Evolutionary conservation across 2,329 filamentous ascomycete genomes (phyloP).

Genomic region (Claviceps lovelessii): DNA sequence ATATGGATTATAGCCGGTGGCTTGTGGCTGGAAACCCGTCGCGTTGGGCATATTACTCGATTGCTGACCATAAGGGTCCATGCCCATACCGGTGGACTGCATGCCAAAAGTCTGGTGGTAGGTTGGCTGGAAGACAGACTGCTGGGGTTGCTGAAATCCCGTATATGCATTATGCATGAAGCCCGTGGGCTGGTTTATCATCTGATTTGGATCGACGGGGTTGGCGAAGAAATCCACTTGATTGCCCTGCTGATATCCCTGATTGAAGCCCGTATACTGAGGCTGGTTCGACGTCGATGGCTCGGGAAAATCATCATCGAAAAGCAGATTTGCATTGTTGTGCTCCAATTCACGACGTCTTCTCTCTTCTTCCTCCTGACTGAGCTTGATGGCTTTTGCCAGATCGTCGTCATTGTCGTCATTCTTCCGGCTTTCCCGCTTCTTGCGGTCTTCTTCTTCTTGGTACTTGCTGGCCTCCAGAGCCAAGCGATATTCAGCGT

Average conservation of each 20-base stretch:
- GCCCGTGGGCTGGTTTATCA: constrained; percentile 70
- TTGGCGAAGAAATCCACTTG: constrained; percentile 97
- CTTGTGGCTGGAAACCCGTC: constrained; percentile 35
- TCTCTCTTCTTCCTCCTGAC: constrained; percentile 85
- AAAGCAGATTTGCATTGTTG: constrained; percentile 71
- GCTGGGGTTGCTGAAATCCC: constrained; percentile 32
- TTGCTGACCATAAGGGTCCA: constrained; percentile 52
- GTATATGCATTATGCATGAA: constrained; percentile 44
- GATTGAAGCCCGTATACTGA: constrained; percentile 81
- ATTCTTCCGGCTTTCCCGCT: constrained; percentile 49
- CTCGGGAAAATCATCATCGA: constrained; percentile 61
- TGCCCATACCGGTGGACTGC: constrained; percentile 47
- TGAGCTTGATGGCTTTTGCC: constrained; percentile 87
- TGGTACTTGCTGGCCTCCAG: constrained; percentile 92
- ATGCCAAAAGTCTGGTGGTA: constrained; percentile 54
- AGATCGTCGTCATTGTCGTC: constrained; percentile 66
- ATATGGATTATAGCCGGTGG: constrained; percentile 42
- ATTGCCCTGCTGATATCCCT: constrained; percentile 92
- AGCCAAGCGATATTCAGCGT: constrained; percentile 78
- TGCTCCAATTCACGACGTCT: constrained; percentile 77
- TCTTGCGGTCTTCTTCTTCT: constrained; percentile 75
- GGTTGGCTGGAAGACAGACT: constrained; percentile 40
- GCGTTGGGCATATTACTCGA: constrained; percentile 15
- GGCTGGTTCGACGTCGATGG: constrained; percentile 33
- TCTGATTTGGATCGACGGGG: constrained; percentile 62